Evolutionary conservation across 805 yeast genomes (phyloP).

Genomic region (Starmerella tilneyi): DNA sequence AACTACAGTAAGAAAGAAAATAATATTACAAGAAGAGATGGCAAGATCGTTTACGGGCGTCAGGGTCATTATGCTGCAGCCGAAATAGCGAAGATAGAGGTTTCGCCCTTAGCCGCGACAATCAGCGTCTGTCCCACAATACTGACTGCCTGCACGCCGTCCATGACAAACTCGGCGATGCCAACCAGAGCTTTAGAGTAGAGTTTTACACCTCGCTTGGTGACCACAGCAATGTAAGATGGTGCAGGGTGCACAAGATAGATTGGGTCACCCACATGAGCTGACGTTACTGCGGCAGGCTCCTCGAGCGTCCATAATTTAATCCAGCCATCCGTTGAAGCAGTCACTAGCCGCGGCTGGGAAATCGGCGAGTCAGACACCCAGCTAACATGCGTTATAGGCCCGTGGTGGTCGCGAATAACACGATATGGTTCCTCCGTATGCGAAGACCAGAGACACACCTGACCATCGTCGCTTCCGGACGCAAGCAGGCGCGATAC

Average conservation of each 20-base stretch:
- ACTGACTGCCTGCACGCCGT: constrained; percentile 7
- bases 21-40: too few relatives aligned
- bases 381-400: constrained; percentile 23
- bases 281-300: not conserved
- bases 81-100: not conserved
- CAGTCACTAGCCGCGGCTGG: constrained; percentile 16
- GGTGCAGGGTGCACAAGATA: not conserved
- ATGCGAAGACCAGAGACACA: constrained; percentile 71
- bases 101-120: constrained; percentile 2
- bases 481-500: constrained; percentile 51
- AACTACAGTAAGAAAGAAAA: too few relatives aligned
- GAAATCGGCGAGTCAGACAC: constrained; percentile 5
- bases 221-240: constrained; percentile 7
- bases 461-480: constrained; percentile 63
- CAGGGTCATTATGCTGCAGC: too few relatives aligned
- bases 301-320: constrained; percentile 14
- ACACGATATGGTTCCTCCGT: constrained; percentile 25
- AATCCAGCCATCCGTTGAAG: constrained; percentile 13
- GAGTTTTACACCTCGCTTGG: constrained; percentile 6
- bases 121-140: constrained; percentile 4
- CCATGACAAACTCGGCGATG: not conserved
- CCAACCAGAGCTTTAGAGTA: not conserved
- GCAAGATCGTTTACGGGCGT: too few relatives aligned
- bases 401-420: constrained; percentile 24
- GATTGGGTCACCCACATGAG: constrained; percentile 9